Base-by-base conservation (phyloP, 1,284 basidiomycete genomes). In the Microbotryomycetes sp. region DNA sequence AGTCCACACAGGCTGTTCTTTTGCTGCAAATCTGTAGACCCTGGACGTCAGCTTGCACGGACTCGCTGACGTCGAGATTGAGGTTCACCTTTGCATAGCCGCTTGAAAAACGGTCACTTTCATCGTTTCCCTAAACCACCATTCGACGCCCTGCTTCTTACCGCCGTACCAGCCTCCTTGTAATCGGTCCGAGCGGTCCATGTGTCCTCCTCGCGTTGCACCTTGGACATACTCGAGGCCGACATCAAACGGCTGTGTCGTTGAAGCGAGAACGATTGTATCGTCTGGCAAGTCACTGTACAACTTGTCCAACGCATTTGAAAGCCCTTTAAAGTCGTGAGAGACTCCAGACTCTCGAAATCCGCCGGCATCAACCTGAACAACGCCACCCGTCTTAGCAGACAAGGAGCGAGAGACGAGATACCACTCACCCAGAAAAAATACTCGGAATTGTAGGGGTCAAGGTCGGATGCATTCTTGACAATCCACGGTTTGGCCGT, bases 401-500 rank as follows among this genome's bases (percentile, higher is more conserved):
- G n/a, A n/a, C n/a, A n/a, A n/a, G n/a, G n/a, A n/a, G n/a, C n/a
- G n/a, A n/a, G n/a, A n/a, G n/a, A n/a, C n/a, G 52, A 31, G 51
- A 26, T 16, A 4, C 1, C 45, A 55, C 58, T 26, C 49, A 56
- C 65, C 69, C 69, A 71, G 59, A 71, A 66, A 47, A 70, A 71
- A 53, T 66, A 68, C n/a, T 67, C 63, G 31, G 62, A 64, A 24
- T 56, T 50, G 57, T 69, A 71, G 3, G 62, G 60, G 45, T 71
- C 56, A 2, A 48, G 30, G 13, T 64, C 52, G 27, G 60, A 60
- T 16, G 60, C 65, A 24, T 71, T 46, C 31, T 62, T 35, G 3
- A 69, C 64, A 24, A 71, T 67, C 69, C 69, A 71, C 16, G 69
- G 67, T 52, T 71, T 71, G 2, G 69, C 67, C 1, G 67, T 71